Conservation (phyloP, 2,329 filamentous ascomycete species). For the Amauroascus niger region DNA sequence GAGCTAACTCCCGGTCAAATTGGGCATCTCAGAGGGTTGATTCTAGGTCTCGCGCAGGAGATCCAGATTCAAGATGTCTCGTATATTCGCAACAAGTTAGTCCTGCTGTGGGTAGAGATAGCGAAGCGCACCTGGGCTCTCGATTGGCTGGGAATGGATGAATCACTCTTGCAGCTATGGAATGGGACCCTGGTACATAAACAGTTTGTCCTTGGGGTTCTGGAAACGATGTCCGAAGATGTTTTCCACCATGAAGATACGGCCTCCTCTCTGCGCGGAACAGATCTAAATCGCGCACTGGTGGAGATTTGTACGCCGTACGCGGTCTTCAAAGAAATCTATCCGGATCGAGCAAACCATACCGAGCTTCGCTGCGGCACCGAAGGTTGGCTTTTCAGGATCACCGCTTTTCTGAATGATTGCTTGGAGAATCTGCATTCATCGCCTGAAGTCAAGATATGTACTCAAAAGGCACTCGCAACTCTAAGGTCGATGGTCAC, state of each 20-base stretch:
- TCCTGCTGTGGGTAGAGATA: conserved; percentile 87
- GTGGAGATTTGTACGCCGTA: conserved; percentile 88
- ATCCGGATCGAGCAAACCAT: conserved; percentile 60
- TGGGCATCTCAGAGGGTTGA: conserved; percentile 60
- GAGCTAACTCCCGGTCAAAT: conserved; percentile 62
- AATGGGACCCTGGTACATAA: conserved; percentile 55
- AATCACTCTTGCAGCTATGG: conserved; percentile 73
- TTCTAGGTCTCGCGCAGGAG: conserved; percentile 65
- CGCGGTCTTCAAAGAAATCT: conserved; percentile 62
- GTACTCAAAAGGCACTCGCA: conserved; percentile 65
- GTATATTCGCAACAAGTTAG: conserved; percentile 87
- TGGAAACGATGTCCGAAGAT: conserved; percentile 90
- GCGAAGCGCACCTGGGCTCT: conserved; percentile 88
- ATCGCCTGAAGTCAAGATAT: conserved; percentile 57
- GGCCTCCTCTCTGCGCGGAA: conserved; percentile 71
- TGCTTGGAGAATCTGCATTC: conserved; percentile 59
- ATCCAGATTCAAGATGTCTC: conserved; percentile 62
- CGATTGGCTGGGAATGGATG: conserved; percentile 93
- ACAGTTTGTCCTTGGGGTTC: conserved; percentile 74
- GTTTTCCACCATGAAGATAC: conserved; percentile 86
- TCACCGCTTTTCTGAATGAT: conserved; percentile 62
- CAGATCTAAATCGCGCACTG: conserved; percentile 74
- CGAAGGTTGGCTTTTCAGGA: conserved; percentile 78
- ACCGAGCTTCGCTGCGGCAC: conserved; percentile 63
- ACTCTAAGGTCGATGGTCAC: conserved; percentile 69